These are phyloP conservation scores for Venturia aucupariae DNA, from an alignment of 2,329 filamentous ascomycete genomes.

Conservation along the genomic window DNA sequence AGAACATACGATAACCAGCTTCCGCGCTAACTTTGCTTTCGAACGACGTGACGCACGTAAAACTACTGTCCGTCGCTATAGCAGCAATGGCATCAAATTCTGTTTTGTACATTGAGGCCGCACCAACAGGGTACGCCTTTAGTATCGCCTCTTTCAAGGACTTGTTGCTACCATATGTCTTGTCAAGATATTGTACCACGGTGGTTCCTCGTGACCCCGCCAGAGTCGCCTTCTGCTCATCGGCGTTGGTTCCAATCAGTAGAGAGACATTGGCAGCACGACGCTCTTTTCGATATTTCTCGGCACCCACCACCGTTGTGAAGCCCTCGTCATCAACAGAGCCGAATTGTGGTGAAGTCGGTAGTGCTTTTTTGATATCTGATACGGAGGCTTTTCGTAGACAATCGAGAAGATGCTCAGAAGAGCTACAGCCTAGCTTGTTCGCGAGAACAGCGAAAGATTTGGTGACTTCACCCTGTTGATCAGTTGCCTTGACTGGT, in stretches of 20 bases:
- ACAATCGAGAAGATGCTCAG: not conserved
- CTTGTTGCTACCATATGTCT: not conserved
- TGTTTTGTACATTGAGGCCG: conserved; percentile 6
- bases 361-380: conserved; percentile 1
- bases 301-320: not conserved
- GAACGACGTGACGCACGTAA: conserved; percentile 10
- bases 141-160: not conserved
- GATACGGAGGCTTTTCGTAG: not conserved
- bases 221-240: conserved; percentile 4
- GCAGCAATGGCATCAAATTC: conserved; percentile 21
- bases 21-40: conserved; percentile 3
- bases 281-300: conserved; percentile 1
- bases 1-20: not conserved
- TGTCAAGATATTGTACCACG: not conserved
- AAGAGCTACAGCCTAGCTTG: not conserved
- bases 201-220: not conserved
- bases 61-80: conserved; percentile 21
- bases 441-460: not conserved
- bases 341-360: not conserved
- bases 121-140: not conserved
- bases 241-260: conserved; percentile 5
- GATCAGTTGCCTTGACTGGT: not conserved
- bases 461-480: not conserved
- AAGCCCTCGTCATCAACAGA: conserved; percentile 5
- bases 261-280: conserved; percentile 6